Base-by-base conservation (phyloP, 2,329 filamentous ascomycete species). In the Davidsoniella australis region DNA sequence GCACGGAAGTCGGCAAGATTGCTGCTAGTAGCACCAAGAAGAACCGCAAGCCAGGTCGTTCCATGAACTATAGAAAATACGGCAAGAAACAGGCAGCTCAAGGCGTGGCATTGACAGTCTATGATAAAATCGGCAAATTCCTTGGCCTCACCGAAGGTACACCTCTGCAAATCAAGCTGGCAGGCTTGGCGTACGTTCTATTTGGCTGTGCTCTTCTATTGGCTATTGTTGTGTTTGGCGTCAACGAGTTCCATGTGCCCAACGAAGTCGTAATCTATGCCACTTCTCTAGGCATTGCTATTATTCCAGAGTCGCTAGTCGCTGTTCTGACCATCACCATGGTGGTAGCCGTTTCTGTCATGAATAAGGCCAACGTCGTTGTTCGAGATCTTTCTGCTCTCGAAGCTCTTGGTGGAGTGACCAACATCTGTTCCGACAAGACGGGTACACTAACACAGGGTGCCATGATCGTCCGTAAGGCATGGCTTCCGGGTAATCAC, bases 111-210 rank as follows among this genome's bases (percentile, higher is more conserved):
- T 70, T 66, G 59, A 70, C 71, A 45, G 62, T 63, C 26, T 71
- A 68, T 51, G 67, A 72, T 56, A 63, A 68, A 16, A 55, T 71
- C 41, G 72, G 72, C 55, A 73, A 75, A 61, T 77, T 80, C 56
- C 68, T 81, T 48, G 77, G 73, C 45, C 59, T 76, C 23, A 72
- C 70, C 3, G 70, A 79, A 53, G 85, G 85, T 26, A 91, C 85
- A 2, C 85, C 85, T 2, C 68, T 91, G 45, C 83, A 88, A 63
- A 75, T 80, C 55, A 87, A 85, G 63, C 68, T 91, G 46, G 82
- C 81, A 53, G 82, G 83, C 57, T 71, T 91, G 53, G 85, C 85
- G 9, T 80, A 87, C 50, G 66, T 83, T 6, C 74, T 91, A 2
- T 87, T 89, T 59, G 78, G 73, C 43, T 78, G 83, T 53, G 85